These are phyloP conservation scores for Wickerhamomyces rabaulensis DNA, from an alignment of 805 yeast species.

Conservation along the genomic window DNA sequence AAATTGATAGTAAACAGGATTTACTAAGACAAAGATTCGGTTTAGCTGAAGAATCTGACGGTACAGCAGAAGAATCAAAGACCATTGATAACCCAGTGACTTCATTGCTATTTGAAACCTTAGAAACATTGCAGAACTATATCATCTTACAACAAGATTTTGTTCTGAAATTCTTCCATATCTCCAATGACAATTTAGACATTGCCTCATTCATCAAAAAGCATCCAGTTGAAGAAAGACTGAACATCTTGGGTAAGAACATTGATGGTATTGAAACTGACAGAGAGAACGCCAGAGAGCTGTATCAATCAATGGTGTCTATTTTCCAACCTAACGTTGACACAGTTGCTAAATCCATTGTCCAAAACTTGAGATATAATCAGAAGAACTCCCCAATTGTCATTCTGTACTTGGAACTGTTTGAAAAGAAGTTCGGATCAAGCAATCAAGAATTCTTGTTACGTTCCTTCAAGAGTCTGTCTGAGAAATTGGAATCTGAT, in stretches of 20 bases:
- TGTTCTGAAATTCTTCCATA: slow-evolving; percentile 36
- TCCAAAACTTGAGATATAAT: slow-evolving; percentile 30
- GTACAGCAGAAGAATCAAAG: slow-evolving; percentile 4
- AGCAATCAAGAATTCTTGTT: slow-evolving; percentile 63
- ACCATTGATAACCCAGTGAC: slow-evolving; percentile 1
- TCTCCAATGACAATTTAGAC: slow-evolving; percentile 27
- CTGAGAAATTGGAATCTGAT: slow-evolving; percentile 42
- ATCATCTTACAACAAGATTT: slow-evolving; percentile 35
- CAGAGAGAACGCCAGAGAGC: slow-evolving; percentile 41
- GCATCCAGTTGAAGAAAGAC: slow-evolving; percentile 29
- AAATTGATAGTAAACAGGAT: slow-evolving; percentile 11
- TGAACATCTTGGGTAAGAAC: slow-evolving; percentile 24
- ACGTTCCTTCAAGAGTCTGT: slow-evolving; percentile 43
- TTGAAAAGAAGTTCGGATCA: slow-evolving; percentile 32
- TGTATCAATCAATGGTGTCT: slow-evolving; percentile 38
- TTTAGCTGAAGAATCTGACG: slow-evolving; percentile 3
- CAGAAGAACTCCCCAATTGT: slow-evolving; percentile 39
- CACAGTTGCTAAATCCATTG: slow-evolving; percentile 26
- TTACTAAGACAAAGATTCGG: slow-evolving; percentile 19
- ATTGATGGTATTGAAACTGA: slow-evolving; percentile 38
- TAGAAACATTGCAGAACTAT: slow-evolving; percentile 32
- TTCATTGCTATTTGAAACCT: slow-evolving; percentile 9
- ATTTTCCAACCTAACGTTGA: slow-evolving; percentile 38
- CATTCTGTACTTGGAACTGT: slow-evolving; percentile 36
- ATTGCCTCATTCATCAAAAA: slow-evolving; percentile 27